Evolutionary conservation across 2,329 filamentous ascomycete species (phyloP), one percentile per base, ranked within the genome.

Genomic region (Zalaria sp.): DNA sequence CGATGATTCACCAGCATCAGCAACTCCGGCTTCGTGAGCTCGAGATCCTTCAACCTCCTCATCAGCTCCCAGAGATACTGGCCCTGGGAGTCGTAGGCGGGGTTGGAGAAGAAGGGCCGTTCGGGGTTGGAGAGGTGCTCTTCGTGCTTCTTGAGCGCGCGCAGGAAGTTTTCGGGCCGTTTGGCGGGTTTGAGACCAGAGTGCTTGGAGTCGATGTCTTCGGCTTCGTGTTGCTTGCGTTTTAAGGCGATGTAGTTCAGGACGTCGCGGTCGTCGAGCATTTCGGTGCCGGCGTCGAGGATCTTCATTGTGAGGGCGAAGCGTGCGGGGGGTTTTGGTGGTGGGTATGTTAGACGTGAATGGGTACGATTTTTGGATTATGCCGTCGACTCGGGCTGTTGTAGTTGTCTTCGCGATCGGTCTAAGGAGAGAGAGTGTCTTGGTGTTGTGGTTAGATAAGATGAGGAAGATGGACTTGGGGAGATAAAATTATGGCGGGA

Each of bases 221-320:
- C 57, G 26, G 37, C 38, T n/a, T 46, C 42, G 44, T 58, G 53
- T 40, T 58, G 56, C 4, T 43, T 44, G 37, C 53, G 52, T 37
- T 58, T 59, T 18, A 49, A 46, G 27, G 48, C 40, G 40, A 59
- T 47, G 51, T 53, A 60, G 40, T 54, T 49, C 25, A 59, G 50
- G 34, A 60, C 57, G 40, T 60, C 58, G 34, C 52, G 49, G 46
- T 61, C 59, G 37, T 56, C 55, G 38, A 61, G 47, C 34, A 49
- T 49, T 27, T 56, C 51, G 31, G 57, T 58, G 43, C 57, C 57
- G 3, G 57, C 55, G 40, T 60, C 56, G 45, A 59, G 51, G 44
- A 60, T 53, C 46, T 57, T 53, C 18, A 18, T 18, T 18, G 18
- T 18, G 18, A 18, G 18, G 18, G 18, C 18, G 18, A 18, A 18